Base-by-base conservation (phyloP, 176 grass and related monocot species). In the Canna indica region DNA sequence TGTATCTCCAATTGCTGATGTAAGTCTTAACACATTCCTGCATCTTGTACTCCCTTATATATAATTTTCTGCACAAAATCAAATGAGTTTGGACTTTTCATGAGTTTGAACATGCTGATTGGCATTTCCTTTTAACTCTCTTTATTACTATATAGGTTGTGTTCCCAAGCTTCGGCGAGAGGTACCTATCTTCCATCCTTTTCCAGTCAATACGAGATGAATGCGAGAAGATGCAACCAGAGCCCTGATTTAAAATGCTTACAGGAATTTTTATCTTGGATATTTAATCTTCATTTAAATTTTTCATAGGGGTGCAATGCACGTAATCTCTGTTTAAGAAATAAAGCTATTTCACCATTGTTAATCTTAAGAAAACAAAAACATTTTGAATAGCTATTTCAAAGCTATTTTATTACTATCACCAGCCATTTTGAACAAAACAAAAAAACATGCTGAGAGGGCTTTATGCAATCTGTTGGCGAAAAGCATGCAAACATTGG, bases 121-220 rank as follows among this genome's bases (percentile, higher is more conserved):
- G 47, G 5, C 16, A 50, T 50, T 48, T 48, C 47, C 20, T 5
- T 20, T 50, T 7, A 16, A 50, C 47, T 75, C 72, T 59, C 74
- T 59, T 15, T 27, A 77, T 26, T 29, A 62, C 60, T 77, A 52
- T 77, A 12, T 77, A 97, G 94, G 86, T 92, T 73, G 59, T 97
- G 3, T 92, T 97, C 63, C 94, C 94, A 0, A 97, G 94, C 77
- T 92, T 97, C 78, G 94, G 94, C 17, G 94, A 97, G 88, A 85
- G 94, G 69, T 97, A 97, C 67, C 86, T 97, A 18, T 97, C 93
- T 0, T 81, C 88, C 12, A 77, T 80, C 64, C 84, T 97, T 24
- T 97, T 90, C 52, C 86, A 97, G 27, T 91, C 93, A 24, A 85
- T 91, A 78, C 82, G 93, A 65, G 87, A 86, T 25, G 93, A 91